Base-by-base conservation (phyloP, 257 asterid genomes). In the Paraleonurus japonicus region DNA sequence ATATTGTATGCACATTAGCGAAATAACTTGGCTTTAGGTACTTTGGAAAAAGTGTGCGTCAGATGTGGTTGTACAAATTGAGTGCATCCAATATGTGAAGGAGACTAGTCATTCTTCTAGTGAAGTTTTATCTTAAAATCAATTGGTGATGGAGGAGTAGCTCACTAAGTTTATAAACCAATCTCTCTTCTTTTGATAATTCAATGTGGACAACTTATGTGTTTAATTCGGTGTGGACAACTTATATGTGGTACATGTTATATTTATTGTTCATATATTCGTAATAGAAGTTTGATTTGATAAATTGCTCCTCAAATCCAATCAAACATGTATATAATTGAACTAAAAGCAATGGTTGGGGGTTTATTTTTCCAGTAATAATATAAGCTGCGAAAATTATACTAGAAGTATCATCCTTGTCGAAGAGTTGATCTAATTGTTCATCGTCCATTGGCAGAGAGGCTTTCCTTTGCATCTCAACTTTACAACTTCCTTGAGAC, bases 361-460 rank as follows among this genome's bases (percentile, higher is more conserved):
- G 43, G 43, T 2, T 37, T 13, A n/a, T 9, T 50, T 19, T 50
- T 50, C 15, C 61, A 23, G 20, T 22, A 23, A 72, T 5, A 12
- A 30, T 63, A 43, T 10, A 24, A 20, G 9, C 22, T 55, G 20
- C 5, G 11, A 23, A 37, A 54, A 35, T 12, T 35, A 67, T 33
- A 16, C 19, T 47, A 78, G 41, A 75, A 78, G 71, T 73, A 70
- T 67, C 87, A 4, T 80, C 87, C 24, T 82, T 86, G 13, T 82
- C 87, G 13, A 89, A 90, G 72, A 93, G 95, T 75, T 88, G 85
- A 13, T 79, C 82, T 37, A 93, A 88, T 71, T 88, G 97, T 70
- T 89, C 92, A 57, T 93, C 98, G 96, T 92, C 97, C 97, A 92
- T 47, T 80, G 64, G 90, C 68, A 83, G 77, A 67, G 86, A 75